phyloP scores from a whole-genome alignment of 2,329 filamentous ascomycete species.

The Thielaviopsis populi region DNA sequence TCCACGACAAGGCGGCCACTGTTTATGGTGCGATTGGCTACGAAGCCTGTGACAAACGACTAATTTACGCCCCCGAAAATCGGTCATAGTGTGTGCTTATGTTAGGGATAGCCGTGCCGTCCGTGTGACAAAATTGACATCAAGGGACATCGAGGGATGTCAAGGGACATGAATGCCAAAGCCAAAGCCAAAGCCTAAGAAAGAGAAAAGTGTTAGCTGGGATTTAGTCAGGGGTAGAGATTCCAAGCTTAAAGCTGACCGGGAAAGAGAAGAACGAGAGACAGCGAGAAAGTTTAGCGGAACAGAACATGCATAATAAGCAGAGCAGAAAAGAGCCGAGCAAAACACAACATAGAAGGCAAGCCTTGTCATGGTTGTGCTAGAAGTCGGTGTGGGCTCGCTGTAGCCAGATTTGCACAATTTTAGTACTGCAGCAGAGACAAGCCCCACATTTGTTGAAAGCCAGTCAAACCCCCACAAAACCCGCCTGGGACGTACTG shows the following conservation, averaged over 20 bases:
- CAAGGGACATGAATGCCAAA: background rate
- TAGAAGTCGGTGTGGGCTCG: too few relatives aligned
- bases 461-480: background rate
- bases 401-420: background rate
- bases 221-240: background rate
- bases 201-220: background rate
- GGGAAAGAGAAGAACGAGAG: background rate
- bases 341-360: too few relatives aligned
- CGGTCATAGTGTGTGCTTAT: background rate
- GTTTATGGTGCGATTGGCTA: background rate
- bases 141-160: background rate
- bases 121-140: conserved; percentile 1
- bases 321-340: background rate
- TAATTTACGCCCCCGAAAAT: background rate
- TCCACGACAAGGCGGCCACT: background rate
- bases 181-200: background rate
- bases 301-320: background rate
- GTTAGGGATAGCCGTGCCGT: conserved; percentile 1
- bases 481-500: background rate
- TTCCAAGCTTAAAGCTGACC: background rate
- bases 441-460: background rate
- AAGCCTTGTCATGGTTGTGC: background rate
- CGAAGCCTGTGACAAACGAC: background rate
- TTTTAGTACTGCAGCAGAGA: background rate
- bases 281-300: too few relatives aligned